Conservation (phyloP, 2,329 filamentous ascomycete genomes). For the Venturia nashicola region DNA sequence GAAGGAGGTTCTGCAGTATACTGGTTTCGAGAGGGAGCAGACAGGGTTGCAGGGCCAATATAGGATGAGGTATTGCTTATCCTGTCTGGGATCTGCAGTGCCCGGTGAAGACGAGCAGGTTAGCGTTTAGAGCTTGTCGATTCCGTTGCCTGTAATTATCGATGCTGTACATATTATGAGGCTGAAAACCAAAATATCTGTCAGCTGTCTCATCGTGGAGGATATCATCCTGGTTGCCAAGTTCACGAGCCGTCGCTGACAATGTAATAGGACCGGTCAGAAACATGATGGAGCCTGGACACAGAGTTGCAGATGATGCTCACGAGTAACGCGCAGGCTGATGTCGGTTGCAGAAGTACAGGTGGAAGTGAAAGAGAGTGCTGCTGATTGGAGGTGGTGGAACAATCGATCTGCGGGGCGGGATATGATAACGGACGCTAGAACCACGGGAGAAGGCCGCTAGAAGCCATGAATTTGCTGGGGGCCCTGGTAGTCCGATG, state of each 20-base stretch:
- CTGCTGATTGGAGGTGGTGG: neutral
- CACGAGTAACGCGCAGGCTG: neutral
- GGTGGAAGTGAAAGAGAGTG: neutral
- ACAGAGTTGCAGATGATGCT: neutral
- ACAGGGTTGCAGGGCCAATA: neutral
- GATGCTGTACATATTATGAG: neutral
- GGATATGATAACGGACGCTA: neutral
- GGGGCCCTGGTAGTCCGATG: neutral
- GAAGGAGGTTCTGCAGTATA: neutral
- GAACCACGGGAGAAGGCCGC: neutral
- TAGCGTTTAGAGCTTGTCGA: neutral
- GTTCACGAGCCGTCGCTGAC: neutral
- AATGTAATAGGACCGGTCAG: neutral
- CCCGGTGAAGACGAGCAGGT: neutral
- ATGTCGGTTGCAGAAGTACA: neutral
- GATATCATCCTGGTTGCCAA: neutral
- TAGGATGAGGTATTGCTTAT: neutral
- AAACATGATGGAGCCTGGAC: neutral
- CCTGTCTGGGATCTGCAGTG: neutral
- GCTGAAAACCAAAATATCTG: neutral
- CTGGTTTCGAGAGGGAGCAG: neutral
- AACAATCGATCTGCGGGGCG: neutral
- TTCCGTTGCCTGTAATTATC: neutral
- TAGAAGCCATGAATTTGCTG: neutral
- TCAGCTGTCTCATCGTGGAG: neutral